phyloP scores from a whole-genome alignment of 345 rosid genomes.

The Erodium maritimum region DNA sequence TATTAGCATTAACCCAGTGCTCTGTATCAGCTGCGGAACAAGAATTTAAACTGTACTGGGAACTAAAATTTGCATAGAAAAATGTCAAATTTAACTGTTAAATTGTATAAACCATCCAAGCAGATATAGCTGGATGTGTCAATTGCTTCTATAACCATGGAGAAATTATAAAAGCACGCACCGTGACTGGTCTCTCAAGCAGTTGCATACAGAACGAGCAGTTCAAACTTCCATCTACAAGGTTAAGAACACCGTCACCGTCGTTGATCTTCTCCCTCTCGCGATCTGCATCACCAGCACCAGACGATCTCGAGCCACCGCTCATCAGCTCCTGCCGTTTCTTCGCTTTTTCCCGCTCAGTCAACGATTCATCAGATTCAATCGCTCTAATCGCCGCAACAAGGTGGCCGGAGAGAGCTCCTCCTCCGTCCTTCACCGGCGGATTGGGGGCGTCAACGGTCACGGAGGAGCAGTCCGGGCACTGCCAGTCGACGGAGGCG shows the following conservation, averaged over 20 bases:
- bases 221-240: conserved; percentile 25
- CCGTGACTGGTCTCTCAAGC: conserved; percentile 66
- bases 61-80: no score
- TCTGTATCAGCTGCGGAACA: no score
- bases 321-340: conserved; percentile 42
- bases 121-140: no score
- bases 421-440: conserved; percentile 14
- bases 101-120: no score
- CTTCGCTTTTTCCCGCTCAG: conserved; percentile 42
- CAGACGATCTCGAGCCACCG: conserved; percentile 15
- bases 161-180: conserved; percentile 15
- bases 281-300: conserved; percentile 7
- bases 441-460: background rate
- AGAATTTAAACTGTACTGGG: no score
- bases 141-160: no score
- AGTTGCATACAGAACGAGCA: conserved; percentile 55
- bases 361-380: conserved; percentile 34
- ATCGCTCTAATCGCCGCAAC: conserved; percentile 42
- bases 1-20: no score
- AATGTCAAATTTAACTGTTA: no score
- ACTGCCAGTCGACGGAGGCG: conserved; percentile 41
- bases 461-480: conserved; percentile 55
- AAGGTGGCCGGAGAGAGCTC: conserved; percentile 21
- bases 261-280: conserved; percentile 9
- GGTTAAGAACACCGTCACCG: conserved; percentile 20